A percentile compares a stretch with the other conserved stretches of the same genome.
Evolutionary conservation across 805 yeast species (phyloP).

Genomic region (Yarrowia sp.): DNA sequence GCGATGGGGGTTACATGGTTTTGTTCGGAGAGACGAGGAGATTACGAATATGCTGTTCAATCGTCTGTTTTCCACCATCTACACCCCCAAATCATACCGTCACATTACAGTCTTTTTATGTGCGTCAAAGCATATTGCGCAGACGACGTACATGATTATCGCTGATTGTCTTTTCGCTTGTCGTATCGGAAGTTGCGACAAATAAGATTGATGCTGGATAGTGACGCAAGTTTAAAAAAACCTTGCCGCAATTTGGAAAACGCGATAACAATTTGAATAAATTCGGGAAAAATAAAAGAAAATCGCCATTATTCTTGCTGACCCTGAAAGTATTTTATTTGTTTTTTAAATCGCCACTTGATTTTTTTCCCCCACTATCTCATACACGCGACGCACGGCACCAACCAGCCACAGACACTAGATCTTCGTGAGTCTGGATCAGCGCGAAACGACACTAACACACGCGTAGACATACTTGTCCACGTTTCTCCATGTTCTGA

Average conservation of each 20-base stretch:
- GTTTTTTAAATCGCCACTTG: not conserved
- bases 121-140: too few species aligned
- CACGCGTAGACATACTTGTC: not conserved
- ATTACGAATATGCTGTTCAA: too few species aligned
- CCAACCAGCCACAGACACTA: constrained; percentile 7
- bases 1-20: too few species aligned
- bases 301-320: too few species aligned
- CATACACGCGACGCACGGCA: not conserved
- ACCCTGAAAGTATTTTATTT: not conserved
- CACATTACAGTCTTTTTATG: too few species aligned
- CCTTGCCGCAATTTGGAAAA: too few species aligned
- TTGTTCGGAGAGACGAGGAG: too few species aligned
- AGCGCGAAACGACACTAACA: not conserved
- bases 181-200: not conserved
- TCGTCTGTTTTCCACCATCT: too few species aligned
- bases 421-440: not conserved
- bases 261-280: not conserved
- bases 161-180: constrained; percentile 12
- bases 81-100: too few species aligned
- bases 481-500: not conserved
- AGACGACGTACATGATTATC: not conserved
- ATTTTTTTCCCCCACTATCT: not conserved
- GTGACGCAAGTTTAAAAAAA: not conserved
- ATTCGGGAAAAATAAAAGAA: not conserved
- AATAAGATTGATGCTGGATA: not conserved